Evolutionary conservation across 1,139 yeast genomes (phyloP).

Genomic region (Suhomyces maxii): DNA sequence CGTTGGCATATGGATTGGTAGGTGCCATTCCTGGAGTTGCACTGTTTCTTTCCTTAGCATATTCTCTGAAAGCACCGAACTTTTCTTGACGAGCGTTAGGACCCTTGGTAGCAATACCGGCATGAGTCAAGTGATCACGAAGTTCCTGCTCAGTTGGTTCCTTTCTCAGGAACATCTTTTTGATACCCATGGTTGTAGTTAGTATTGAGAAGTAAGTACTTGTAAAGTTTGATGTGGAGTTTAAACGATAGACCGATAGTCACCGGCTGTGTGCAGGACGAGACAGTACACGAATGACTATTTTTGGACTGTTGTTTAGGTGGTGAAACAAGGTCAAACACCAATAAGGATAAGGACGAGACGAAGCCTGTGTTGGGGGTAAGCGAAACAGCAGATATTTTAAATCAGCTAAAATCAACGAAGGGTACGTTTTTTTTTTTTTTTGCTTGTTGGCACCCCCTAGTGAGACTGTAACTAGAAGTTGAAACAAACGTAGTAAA

Average conservation of each 20-base stretch:
- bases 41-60: slow-evolving; percentile 51
- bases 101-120: slow-evolving; percentile 53
- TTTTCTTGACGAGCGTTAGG: slow-evolving; percentile 46
- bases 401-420: too few species aligned
- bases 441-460: too few species aligned
- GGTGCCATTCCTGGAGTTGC: slow-evolving; percentile 47
- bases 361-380: too few species aligned
- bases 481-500: too few species aligned
- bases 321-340: too few species aligned
- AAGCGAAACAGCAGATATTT: too few species aligned
- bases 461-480: too few species aligned
- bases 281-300: not conserved
- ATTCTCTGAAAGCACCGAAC: slow-evolving; percentile 65
- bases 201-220: not conserved
- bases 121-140: slow-evolving; percentile 48
- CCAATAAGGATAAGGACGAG: too few species aligned
- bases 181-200: slow-evolving; percentile 35
- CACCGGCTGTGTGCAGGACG: not conserved
- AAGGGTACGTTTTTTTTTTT: too few species aligned
- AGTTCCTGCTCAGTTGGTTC: slow-evolving; percentile 62
- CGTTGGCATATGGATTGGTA: slow-evolving; percentile 46
- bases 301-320: too few species aligned
- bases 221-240: not conserved
- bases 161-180: slow-evolving; percentile 58
- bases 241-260: not conserved